Conservation (phyloP, 2,329 filamentous ascomycete species). For the Fusarium gaditjirri region DNA sequence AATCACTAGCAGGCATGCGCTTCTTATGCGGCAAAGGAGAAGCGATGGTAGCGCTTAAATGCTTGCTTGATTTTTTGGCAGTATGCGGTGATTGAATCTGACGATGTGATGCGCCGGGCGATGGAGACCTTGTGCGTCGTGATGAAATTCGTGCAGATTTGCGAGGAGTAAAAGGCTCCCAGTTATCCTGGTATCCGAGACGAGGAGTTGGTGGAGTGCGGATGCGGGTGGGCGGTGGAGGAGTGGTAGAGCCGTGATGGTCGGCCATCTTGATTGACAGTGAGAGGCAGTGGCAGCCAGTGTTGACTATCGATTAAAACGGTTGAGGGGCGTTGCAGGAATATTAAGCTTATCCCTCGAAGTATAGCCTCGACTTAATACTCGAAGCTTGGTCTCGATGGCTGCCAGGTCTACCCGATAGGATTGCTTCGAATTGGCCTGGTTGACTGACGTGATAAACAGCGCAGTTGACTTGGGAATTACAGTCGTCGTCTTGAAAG, state of each 20-base stretch:
- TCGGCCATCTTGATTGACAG: conserved; percentile 44
- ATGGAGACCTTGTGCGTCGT: conserved; percentile 67
- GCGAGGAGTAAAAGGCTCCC: conserved; percentile 78
- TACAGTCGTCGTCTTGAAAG: conserved; percentile 10
- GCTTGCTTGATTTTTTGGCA: conserved; percentile 46
- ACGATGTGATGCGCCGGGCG: conserved; percentile 56
- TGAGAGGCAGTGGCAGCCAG: conserved; percentile 6
- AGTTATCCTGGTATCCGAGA: conserved; percentile 74
- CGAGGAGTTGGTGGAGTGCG: conserved; percentile 76
- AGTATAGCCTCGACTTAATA: conserved; percentile 17
- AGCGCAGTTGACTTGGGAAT: conserved; percentile 17
- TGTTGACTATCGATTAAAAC: conserved; percentile 2
- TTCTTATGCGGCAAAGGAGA: conserved; percentile 63
- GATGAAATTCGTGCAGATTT: conserved; percentile 74
- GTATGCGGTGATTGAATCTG: conserved; percentile 49
- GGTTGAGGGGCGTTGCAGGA: background rate
- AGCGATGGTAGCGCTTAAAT: conserved; percentile 47
- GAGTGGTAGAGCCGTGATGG: conserved; percentile 59
- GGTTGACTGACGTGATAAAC: conserved; percentile 31
- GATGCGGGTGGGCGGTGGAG: conserved; percentile 67
- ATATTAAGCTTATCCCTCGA: conserved; percentile 5
- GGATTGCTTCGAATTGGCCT: conserved; percentile 24
- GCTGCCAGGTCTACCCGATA: conserved; percentile 36
- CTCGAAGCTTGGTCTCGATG: conserved; percentile 33
- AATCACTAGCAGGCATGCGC: conserved; percentile 58